phyloP scores from a whole-genome alignment of 2,329 filamentous ascomycete species.

The Boeremia exigua region DNA sequence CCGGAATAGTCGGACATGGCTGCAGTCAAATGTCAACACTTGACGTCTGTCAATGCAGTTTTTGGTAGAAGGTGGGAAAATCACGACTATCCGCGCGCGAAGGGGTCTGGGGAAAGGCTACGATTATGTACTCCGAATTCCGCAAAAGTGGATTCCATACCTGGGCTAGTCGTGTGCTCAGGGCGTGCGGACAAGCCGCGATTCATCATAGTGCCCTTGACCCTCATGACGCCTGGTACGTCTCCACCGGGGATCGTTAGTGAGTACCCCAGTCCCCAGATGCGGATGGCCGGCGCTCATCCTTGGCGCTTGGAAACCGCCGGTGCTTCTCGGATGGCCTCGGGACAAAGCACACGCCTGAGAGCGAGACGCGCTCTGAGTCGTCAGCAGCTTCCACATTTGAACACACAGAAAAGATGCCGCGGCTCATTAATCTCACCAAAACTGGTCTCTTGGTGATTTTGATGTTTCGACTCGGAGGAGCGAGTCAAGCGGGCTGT shows the following conservation, averaged over 20 bases:
- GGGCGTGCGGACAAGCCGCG: slow-evolving; percentile 37
- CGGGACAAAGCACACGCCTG: slow-evolving; percentile 36
- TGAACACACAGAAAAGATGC: slow-evolving; percentile 11
- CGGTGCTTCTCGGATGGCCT: slow-evolving; percentile 42
- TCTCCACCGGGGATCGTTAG: slow-evolving; percentile 44
- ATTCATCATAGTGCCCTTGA: slow-evolving; percentile 42
- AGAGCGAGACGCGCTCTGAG: slow-evolving; percentile 21
- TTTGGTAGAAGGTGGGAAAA: slow-evolving; percentile 19
- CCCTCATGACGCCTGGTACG: slow-evolving; percentile 44
- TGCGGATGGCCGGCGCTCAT: slow-evolving; percentile 42
- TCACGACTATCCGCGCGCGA: slow-evolving; percentile 28
- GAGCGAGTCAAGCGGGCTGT: slow-evolving; percentile 21
- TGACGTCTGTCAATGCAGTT: slow-evolving; percentile 22
- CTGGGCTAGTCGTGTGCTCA: slow-evolving; percentile 37
- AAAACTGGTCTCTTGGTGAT: slow-evolving; percentile 19
- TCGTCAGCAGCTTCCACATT: slow-evolving; percentile 35
- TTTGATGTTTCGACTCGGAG: neutral
- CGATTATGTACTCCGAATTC: slow-evolving; percentile 44
- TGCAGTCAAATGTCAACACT: slow-evolving; percentile 19
- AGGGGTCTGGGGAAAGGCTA: slow-evolving; percentile 32
- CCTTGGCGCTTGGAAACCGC: slow-evolving; percentile 33
- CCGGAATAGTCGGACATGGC: slow-evolving; percentile 49
- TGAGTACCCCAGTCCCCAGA: slow-evolving; percentile 48
- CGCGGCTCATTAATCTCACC: slow-evolving; percentile 26
- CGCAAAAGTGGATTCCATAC: slow-evolving; percentile 41